phyloP scores from a whole-genome alignment of 176 grass and related monocot species.

The Bonia amplexicaulis region DNA sequence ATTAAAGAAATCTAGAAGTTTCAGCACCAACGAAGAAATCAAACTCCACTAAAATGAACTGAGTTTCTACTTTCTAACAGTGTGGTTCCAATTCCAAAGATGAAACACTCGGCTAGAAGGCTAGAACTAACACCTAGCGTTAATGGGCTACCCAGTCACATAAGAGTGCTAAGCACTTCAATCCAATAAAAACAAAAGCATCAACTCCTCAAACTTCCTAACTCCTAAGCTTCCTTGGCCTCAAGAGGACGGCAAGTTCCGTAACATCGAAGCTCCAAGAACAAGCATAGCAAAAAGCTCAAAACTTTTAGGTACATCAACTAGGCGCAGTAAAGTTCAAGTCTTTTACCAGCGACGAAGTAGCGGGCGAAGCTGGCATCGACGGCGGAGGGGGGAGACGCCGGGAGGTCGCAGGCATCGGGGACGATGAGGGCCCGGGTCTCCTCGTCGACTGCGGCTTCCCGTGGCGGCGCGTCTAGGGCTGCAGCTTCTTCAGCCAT shows the following conservation, averaged over 20 bases:
- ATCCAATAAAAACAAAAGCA: not conserved
- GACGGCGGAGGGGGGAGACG: slow-evolving; percentile 54
- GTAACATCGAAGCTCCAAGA: not conserved
- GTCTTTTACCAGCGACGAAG: slow-evolving; percentile 38
- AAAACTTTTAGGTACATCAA: not conserved
- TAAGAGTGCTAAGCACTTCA: not conserved
- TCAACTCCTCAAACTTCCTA: not conserved
- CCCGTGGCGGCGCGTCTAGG: not conserved
- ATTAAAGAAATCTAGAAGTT: not conserved
- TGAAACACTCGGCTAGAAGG: not conserved
- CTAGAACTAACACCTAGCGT: not conserved
- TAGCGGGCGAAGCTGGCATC: slow-evolving; percentile 78
- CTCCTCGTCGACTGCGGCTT: slow-evolving; percentile 29
- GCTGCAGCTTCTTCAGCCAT: not conserved
- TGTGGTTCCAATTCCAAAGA: not conserved
- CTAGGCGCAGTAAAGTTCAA: not conserved
- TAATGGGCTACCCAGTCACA: not conserved
- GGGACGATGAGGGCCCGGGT: slow-evolving; percentile 54
- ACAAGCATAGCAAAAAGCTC: not conserved
- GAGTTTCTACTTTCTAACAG: not conserved
- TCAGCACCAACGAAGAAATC: not conserved
- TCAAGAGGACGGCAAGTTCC: too few relatives aligned
- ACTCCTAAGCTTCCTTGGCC: not conserved
- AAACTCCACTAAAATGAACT: not conserved
- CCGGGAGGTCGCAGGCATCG: slow-evolving; percentile 49